A percentile compares a stretch with the other conserved stretches of the same genome.
phyloP scores from a whole-genome alignment of 2,329 filamentous ascomycete species.

The Epichloe festucae region DNA sequence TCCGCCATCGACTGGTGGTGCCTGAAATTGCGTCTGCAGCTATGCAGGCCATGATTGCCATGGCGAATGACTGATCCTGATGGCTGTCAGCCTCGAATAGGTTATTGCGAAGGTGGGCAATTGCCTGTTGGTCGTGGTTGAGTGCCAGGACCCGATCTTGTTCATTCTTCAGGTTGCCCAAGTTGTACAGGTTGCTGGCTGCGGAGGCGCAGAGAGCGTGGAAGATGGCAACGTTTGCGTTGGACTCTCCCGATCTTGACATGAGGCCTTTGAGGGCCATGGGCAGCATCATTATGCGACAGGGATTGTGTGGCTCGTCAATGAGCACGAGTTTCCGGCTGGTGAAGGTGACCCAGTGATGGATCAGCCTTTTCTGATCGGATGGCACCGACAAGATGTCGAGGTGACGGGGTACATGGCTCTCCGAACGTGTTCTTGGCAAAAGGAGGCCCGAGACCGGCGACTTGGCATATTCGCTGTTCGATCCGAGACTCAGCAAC shows the following conservation, averaged over 20 bases:
- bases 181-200: constrained; percentile 26
- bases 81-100: constrained; percentile 10
- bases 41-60: constrained; percentile 27
- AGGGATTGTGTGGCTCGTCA: constrained; percentile 14
- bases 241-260: constrained; percentile 9
- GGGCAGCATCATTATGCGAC: constrained; percentile 14
- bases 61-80: constrained; percentile 23
- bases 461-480: background rate
- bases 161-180: constrained; percentile 14
- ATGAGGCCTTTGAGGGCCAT: constrained; percentile 13
- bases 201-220: constrained; percentile 24
- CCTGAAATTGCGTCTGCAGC: constrained; percentile 14
- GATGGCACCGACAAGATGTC: constrained; percentile 9
- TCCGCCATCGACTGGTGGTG: constrained; percentile 11
- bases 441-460: background rate
- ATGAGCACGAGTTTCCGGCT: constrained; percentile 14
- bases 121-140: constrained; percentile 12
- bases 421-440: background rate
- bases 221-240: constrained; percentile 12
- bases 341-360: constrained; percentile 16
- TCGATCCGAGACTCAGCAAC: background rate
- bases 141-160: constrained; percentile 11
- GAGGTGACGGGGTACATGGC: constrained; percentile 7
- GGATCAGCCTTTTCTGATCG: constrained; percentile 12
- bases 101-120: constrained; percentile 12